phyloP scores from a whole-genome alignment of 2,329 filamentous ascomycete genomes.

The Esteya vermicola region DNA sequence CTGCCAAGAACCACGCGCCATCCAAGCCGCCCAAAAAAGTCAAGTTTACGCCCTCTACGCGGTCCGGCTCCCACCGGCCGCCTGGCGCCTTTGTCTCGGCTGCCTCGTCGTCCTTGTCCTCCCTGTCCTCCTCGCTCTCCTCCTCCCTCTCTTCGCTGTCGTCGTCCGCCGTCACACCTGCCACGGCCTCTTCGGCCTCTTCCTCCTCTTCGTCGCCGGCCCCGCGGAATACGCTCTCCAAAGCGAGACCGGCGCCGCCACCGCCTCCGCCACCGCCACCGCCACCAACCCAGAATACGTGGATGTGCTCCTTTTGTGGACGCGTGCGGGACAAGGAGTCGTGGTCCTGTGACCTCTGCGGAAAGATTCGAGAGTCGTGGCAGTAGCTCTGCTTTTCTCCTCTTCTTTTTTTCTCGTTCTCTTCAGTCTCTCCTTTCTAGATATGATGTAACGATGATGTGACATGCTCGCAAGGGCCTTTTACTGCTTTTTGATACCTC shows the following conservation, averaged over 20 bases:
- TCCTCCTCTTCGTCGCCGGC: neutral
- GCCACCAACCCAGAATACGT: conserved; percentile 16
- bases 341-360: conserved; percentile 43
- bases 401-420: neutral
- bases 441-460: neutral
- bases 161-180: no score
- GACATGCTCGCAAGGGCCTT: neutral
- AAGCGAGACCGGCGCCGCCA: no score
- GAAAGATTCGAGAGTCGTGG: conserved; percentile 32
- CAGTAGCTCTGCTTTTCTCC: neutral
- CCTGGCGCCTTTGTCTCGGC: no score
- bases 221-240: no score
- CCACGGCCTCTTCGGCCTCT: no score
- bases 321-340: conserved; percentile 36
- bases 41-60: conserved; percentile 6
- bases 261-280: neutral
- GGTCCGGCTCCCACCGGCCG: no score
- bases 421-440: no score
- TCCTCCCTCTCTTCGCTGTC: no score
- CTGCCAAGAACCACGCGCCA: neutral
- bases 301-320: conserved; percentile 38
- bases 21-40: conserved; percentile 5
- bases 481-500: no score
- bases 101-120: no score
- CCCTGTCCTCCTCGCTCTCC: no score